These are phyloP conservation scores for Melanomma pulvis-pyrius DNA, from an alignment of 495 filamentous ascomycete genomes.

Conservation along the genomic window DNA sequence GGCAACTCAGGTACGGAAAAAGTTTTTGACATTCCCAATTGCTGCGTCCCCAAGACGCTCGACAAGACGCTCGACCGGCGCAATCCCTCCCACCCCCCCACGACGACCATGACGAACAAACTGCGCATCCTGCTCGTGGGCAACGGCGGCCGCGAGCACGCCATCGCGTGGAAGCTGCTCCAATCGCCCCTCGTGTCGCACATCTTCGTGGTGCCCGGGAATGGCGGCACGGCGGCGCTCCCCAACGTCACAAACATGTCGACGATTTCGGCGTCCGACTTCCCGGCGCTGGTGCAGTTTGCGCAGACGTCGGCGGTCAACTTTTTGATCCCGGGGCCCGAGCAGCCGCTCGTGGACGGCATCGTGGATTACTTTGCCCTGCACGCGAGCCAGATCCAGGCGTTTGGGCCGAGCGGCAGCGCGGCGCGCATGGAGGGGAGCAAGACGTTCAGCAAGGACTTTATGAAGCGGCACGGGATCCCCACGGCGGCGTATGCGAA, in stretches of 20 bases:
- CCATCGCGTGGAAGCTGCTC: constrained; percentile 89
- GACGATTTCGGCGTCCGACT: constrained; percentile 70
- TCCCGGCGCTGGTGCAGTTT: constrained; percentile 72
- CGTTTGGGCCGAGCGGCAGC: constrained; percentile 83
- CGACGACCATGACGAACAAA: constrained; percentile 8
- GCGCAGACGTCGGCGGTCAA: constrained; percentile 75
- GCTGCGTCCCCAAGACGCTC: neutral
- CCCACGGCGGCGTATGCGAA: constrained; percentile 89
- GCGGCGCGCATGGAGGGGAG: constrained; percentile 93
- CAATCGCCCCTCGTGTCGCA: constrained; percentile 70
- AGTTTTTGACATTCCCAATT: constrained; percentile 12
- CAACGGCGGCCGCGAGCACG: constrained; percentile 92
- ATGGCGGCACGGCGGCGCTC: constrained; percentile 80
- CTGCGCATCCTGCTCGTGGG: constrained; percentile 76
- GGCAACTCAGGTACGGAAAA: constrained; percentile 13
- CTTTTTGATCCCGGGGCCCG: constrained; percentile 87
- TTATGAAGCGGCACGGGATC: constrained; percentile 89
- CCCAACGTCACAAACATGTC: constrained; percentile 73
- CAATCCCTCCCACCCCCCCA: neutral
- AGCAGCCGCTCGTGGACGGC: constrained; percentile 91
- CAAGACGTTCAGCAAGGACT: constrained; percentile 97
- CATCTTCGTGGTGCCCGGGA: constrained; percentile 75
- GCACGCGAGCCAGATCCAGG: constrained; percentile 63
- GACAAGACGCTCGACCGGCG: neutral
- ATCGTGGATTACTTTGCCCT: constrained; percentile 76